Base-by-base conservation (phyloP, 495 filamentous ascomycete genomes). In the Aspergillus mulundensis region DNA sequence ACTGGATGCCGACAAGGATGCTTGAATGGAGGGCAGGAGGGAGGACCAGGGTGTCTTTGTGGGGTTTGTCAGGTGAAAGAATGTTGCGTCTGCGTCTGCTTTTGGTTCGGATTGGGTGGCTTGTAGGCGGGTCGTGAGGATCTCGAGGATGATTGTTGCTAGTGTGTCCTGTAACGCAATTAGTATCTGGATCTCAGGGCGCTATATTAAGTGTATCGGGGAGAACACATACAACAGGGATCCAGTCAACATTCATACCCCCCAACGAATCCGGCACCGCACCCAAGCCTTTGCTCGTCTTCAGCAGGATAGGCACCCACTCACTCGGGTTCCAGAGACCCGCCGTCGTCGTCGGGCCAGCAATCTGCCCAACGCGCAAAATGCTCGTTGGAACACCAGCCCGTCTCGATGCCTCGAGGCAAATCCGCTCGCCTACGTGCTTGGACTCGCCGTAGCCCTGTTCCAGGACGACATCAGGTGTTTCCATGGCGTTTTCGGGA, bases 391-490 rank as follows among this genome's bases (percentile, higher is more conserved):
- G 68, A 0, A 84, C 67, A 14, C 65, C 68, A 44, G 56, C 20
- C 66, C 59, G 2, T 57, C 66, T 53, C 6, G 78, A 78, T 14
- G 71, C 62, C 1, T 76, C 76, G 5, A 84, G 67, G 8, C 84
- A 67, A 0, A 71, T 61, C 24, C 81, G 78, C 7, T 34, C 28
- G 15, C 69, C 70, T 5, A 83, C 60, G 23, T 72, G 70, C 62
- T 86, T 87, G 46, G 74, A 76, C 34, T 77, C 70, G 8, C 72
- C 79, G 53, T 86, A 86, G 1, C 82, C 82, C 10, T 18, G n/a
- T 0, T 49, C 41, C n/a, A 68, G 53, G 10, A 71, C 21, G 72
- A 6, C 7, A 15, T 10, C n/a, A 2, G 15, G 15, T 3, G 56
- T n/a, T 11, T 24, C 1, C 0, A 63, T 18, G 1, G 45, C 15